These are phyloP conservation scores for Coemansia sp. DNA, from an alignment of 192 early-diverging fungal genomes.

Conservation along the genomic window DNA sequence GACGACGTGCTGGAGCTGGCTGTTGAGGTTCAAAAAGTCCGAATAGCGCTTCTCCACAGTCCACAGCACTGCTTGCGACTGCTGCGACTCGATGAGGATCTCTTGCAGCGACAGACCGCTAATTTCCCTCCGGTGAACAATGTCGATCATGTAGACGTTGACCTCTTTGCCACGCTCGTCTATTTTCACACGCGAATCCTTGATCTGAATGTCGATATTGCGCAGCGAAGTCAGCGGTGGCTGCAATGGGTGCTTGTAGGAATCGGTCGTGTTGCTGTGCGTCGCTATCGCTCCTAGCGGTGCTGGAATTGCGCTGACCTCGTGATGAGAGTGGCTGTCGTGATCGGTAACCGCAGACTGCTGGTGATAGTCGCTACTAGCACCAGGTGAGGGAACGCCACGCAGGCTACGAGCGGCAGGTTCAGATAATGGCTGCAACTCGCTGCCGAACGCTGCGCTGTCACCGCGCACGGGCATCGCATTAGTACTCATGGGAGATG, in stretches of 20 bases:
- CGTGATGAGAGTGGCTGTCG: not conserved
- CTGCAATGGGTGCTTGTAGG: constrained; percentile 4
- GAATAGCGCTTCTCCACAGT: constrained; percentile 83
- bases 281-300: not conserved
- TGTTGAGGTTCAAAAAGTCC: constrained; percentile 81
- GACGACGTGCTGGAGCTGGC: constrained; percentile 61
- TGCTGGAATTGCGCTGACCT: not conserved
- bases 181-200: constrained; percentile 60
- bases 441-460: not conserved
- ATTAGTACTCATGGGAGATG: not conserved
- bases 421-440: not conserved
- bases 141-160: constrained; percentile 54
- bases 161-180: constrained; percentile 81
- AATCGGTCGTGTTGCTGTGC: not conserved
- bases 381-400: not conserved
- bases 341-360: not conserved
- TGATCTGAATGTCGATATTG: constrained; percentile 55
- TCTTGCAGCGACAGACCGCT: constrained; percentile 51
- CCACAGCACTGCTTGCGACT: constrained; percentile 65
- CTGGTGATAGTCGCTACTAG: not conserved
- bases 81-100: constrained; percentile 46
- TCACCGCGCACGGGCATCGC: not conserved
- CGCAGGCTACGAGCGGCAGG: not conserved
- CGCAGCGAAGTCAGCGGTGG: constrained; percentile 49
- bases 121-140: constrained; percentile 38